Conservation (phyloP, 2,329 filamentous ascomycete genomes). For the Capronia americana region DNA sequence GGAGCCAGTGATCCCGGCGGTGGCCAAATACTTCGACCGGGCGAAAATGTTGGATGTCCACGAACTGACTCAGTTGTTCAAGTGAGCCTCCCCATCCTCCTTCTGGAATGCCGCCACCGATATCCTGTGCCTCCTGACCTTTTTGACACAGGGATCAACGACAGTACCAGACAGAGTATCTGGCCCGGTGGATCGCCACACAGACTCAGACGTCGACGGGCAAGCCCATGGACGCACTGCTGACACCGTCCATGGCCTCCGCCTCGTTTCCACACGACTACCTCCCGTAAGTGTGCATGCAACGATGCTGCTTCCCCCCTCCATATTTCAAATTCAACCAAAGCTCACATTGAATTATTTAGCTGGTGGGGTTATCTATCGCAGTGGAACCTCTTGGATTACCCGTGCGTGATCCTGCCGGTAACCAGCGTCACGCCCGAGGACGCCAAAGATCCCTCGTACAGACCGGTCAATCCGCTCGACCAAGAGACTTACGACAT, state of each 20-base stretch:
- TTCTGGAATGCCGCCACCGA: background rate
- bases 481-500: slow-evolving; percentile 11
- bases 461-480: slow-evolving; percentile 13
- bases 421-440: slow-evolving; percentile 33
- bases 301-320: background rate
- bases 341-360: background rate
- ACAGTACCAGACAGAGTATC: slow-evolving; percentile 62
- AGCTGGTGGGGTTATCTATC: slow-evolving; percentile 46
- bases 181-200: slow-evolving; percentile 68
- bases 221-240: slow-evolving; percentile 59
- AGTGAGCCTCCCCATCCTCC: background rate
- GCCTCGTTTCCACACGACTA: slow-evolving; percentile 34
- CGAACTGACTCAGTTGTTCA: slow-evolving; percentile 11
- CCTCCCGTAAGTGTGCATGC: slow-evolving; percentile 34
- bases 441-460: slow-evolving; percentile 13
- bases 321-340: background rate
- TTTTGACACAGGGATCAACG: slow-evolving; percentile 58
- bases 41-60: slow-evolving; percentile 3
- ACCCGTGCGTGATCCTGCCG: slow-evolving; percentile 44
- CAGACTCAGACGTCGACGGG: slow-evolving; percentile 49
- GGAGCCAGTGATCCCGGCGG: slow-evolving; percentile 6
- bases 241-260: slow-evolving; percentile 44
- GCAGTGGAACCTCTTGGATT: slow-evolving; percentile 48
- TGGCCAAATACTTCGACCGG: slow-evolving; percentile 10
- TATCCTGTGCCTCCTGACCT: background rate